These are phyloP conservation scores for Penicillium dipodomyicola DNA, from an alignment of 495 filamentous ascomycete species.

Conservation along the genomic window DNA sequence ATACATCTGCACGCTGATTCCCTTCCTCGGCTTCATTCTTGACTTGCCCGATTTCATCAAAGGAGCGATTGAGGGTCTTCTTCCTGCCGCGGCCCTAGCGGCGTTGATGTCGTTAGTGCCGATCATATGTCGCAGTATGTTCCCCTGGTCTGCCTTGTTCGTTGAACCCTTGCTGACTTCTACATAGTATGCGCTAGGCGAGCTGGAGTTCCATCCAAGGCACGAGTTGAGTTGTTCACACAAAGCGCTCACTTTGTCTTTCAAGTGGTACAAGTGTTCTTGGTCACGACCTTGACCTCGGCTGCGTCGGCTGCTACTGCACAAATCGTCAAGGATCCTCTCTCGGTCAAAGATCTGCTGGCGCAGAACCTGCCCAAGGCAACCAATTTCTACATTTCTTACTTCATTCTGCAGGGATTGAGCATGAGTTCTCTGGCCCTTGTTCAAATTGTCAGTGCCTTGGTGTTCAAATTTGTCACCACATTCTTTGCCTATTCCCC, in stretches of 20 bases:
- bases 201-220: slow-evolving; percentile 71
- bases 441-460: slow-evolving; percentile 68
- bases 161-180: slow-evolving; percentile 16
- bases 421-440: slow-evolving; percentile 68
- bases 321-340: slow-evolving; percentile 64
- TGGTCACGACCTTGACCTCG: slow-evolving; percentile 75
- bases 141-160: background rate
- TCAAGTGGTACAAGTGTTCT: slow-evolving; percentile 88
- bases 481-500: slow-evolving; percentile 63
- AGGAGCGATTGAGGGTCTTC: slow-evolving; percentile 74
- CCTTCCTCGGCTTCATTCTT: slow-evolving; percentile 67
- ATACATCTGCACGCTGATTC: slow-evolving; percentile 57
- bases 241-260: slow-evolving; percentile 90
- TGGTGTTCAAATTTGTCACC: slow-evolving; percentile 73
- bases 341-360: slow-evolving; percentile 59
- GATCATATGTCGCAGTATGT: slow-evolving; percentile 71
- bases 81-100: slow-evolving; percentile 73
- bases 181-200: slow-evolving; percentile 63
- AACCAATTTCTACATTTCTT: slow-evolving; percentile 88
- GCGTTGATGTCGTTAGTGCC: slow-evolving; percentile 86
- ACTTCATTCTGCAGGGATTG: slow-evolving; percentile 85
- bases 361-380: slow-evolving; percentile 72
- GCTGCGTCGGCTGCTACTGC: slow-evolving; percentile 65
- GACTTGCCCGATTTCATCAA: slow-evolving; percentile 66
- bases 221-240: slow-evolving; percentile 77